phyloP scores from a whole-genome alignment of 176 grass and related monocot species.

The Miscanthus lutarioriparius region DNA sequence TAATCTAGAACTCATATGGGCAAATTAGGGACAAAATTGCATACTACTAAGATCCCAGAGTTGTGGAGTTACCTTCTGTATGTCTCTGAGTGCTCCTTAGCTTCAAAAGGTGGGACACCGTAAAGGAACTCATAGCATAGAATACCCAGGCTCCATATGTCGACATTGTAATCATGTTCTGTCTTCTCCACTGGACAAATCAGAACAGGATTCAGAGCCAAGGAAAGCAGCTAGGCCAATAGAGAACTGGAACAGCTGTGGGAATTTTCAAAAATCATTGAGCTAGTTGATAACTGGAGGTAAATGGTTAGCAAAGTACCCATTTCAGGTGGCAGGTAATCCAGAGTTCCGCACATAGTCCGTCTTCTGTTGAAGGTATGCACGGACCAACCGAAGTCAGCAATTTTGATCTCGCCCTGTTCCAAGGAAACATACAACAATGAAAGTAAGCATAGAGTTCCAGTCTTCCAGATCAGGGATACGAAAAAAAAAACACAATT shows the following conservation, averaged over 20 bases:
- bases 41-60: slow-evolving; percentile 5
- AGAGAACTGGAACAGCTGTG: not conserved
- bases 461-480: not conserved
- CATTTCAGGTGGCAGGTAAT: slow-evolving; percentile 99
- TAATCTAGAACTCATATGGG: not conserved
- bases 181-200: slow-evolving; percentile 73
- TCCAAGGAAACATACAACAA: slow-evolving; percentile 30
- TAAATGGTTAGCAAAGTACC: slow-evolving; percentile 53
- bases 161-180: slow-evolving; percentile 88
- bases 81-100: slow-evolving; percentile 91
- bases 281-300: not conserved
- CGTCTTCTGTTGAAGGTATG: slow-evolving; percentile 82
- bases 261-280: not conserved
- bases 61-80: slow-evolving; percentile 72
- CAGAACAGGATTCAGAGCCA: slow-evolving; percentile 17
- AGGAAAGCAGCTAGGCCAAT: not conserved
- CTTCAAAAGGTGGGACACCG: slow-evolving; percentile 89
- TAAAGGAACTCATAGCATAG: slow-evolving; percentile 94
- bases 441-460: slow-evolving; percentile 5
- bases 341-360: slow-evolving; percentile 94
- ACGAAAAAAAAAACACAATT: slow-evolving; percentile 15
- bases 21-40: not conserved
- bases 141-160: slow-evolving; percentile 96
- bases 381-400: slow-evolving; percentile 98
- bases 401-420: slow-evolving; percentile 93